These are phyloP conservation scores for Aquilaria malaccensis DNA, from an alignment of 345 rosid species.

Conservation along the genomic window DNA sequence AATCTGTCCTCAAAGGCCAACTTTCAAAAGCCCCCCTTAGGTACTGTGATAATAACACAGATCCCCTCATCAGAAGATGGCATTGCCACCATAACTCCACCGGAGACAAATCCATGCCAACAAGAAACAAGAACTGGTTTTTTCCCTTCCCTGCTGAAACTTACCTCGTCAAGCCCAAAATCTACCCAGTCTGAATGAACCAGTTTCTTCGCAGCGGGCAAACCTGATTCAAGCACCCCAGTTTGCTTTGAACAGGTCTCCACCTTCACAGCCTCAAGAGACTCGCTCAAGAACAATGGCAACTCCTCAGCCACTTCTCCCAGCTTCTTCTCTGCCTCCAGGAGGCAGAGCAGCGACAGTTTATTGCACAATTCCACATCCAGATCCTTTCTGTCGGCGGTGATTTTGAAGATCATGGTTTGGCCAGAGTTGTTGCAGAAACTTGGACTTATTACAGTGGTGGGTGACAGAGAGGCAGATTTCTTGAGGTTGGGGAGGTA, in stretches of 20 bases:
- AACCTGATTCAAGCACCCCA: constrained; percentile 8
- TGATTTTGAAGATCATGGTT: constrained; percentile 23
- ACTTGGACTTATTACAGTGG: constrained; percentile 13
- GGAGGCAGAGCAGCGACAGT: constrained; percentile 24
- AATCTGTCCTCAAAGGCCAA: too few species aligned
- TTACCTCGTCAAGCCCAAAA: constrained; percentile 23
- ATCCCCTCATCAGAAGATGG: constrained; percentile 17
- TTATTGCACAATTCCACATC: constrained; percentile 11
- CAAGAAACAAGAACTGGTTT: constrained; percentile 28
- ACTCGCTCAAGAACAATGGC: constrained; percentile 39
- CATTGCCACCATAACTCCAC: constrained; percentile 38
- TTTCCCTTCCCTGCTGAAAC: constrained; percentile 28
- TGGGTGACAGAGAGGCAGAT: not conserved
- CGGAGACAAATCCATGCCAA: constrained; percentile 39
- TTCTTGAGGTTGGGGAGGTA: constrained; percentile 39
- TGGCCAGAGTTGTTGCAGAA: constrained; percentile 29
- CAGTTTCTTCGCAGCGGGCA: not conserved
- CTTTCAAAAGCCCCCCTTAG: constrained; percentile 4
- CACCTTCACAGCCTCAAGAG: constrained; percentile 22
- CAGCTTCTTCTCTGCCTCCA: constrained; percentile 26
- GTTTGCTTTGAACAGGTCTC: constrained; percentile 19
- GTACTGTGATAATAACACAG: constrained; percentile 31
- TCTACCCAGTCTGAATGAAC: constrained; percentile 26
- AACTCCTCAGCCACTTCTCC: constrained; percentile 19
- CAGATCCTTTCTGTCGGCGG: not conserved